Conservation (phyloP, 176 grass and related monocot species). For the Eleusine coracana region DNA sequence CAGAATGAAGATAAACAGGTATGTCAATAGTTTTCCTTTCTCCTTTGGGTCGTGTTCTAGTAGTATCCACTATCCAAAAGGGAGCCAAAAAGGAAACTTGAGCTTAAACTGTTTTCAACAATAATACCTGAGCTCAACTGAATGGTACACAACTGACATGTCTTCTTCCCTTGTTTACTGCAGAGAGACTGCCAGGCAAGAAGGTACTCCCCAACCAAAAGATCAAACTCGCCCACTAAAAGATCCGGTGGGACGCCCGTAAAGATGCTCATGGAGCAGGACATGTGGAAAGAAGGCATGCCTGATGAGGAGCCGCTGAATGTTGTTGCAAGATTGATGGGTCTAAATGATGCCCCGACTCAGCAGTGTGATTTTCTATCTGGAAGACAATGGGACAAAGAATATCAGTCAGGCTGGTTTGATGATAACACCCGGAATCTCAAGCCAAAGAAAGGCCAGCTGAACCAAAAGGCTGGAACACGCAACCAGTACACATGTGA, state of each 20-base stretch:
- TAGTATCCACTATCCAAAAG: not conserved
- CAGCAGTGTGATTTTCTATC: constrained; percentile 39
- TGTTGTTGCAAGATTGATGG: constrained; percentile 92
- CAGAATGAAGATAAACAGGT: constrained; percentile 73
- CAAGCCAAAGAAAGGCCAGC: constrained; percentile 45
- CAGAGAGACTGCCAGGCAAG: constrained; percentile 56
- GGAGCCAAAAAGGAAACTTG: not conserved
- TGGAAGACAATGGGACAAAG: constrained; percentile 25
- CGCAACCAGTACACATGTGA: constrained; percentile 33
- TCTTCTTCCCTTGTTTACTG: constrained; percentile 4
- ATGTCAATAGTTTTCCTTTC: not conserved
- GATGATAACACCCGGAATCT: constrained; percentile 35
- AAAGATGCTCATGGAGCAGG: constrained; percentile 86
- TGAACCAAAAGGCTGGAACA: constrained; percentile 27
- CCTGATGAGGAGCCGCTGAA: constrained; percentile 63
- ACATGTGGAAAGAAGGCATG: constrained; percentile 77
- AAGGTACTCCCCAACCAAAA: constrained; percentile 49
- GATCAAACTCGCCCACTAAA: constrained; percentile 52
- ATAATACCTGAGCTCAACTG: not conserved
- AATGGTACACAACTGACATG: not conserved
- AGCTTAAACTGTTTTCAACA: not conserved
- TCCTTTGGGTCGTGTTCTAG: not conserved
- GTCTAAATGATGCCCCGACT: constrained; percentile 59
- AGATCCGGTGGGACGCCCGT: constrained; percentile 60
- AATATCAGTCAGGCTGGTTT: constrained; percentile 42